A percentile compares a stretch with the other conserved stretches of the same genome.
Evolutionary conservation across 176 grass and related monocot species (phyloP).

Genomic region (Bolboschoenus planiculmis): DNA sequence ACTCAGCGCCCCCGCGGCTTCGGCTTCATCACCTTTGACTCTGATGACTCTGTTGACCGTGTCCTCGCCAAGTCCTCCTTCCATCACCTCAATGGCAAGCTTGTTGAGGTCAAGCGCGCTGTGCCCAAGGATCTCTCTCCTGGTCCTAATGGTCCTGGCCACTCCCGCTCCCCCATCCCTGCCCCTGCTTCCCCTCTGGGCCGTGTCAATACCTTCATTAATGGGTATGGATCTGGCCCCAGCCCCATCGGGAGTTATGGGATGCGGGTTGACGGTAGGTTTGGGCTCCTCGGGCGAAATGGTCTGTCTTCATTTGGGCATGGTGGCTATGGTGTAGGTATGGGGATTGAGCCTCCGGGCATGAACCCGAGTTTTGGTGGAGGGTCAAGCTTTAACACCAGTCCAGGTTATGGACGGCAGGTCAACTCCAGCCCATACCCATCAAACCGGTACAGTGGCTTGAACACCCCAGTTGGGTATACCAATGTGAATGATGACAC

Average conservation of each 20-base stretch:
- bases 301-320: conserved; percentile 61
- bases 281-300: conserved; percentile 60
- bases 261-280: conserved; percentile 73
- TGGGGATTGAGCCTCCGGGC: conserved; percentile 45
- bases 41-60: conserved; percentile 77
- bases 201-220: conserved; percentile 68
- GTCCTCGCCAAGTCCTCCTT: conserved; percentile 66
- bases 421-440: conserved; percentile 54
- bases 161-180: conserved; percentile 56
- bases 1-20: conserved; percentile 91
- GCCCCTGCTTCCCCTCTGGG: conserved; percentile 51
- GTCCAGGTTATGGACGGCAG: conserved; percentile 49
- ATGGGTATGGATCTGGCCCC: conserved; percentile 59
- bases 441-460: conserved; percentile 59
- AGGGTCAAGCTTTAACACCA: conserved; percentile 43
- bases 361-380: conserved; percentile 48
- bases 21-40: conserved; percentile 96
- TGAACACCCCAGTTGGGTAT: conserved; percentile 47
- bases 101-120: conserved; percentile 94
- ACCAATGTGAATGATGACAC: conserved; percentile 54
- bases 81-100: conserved; percentile 91
- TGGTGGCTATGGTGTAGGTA: conserved; percentile 62
- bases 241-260: conserved; percentile 67
- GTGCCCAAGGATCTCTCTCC: conserved; percentile 92
- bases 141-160: conserved; percentile 41